These are phyloP conservation scores for Calonectria pteridis DNA, from an alignment of 2,329 filamentous ascomycete genomes.

Conservation along the genomic window DNA sequence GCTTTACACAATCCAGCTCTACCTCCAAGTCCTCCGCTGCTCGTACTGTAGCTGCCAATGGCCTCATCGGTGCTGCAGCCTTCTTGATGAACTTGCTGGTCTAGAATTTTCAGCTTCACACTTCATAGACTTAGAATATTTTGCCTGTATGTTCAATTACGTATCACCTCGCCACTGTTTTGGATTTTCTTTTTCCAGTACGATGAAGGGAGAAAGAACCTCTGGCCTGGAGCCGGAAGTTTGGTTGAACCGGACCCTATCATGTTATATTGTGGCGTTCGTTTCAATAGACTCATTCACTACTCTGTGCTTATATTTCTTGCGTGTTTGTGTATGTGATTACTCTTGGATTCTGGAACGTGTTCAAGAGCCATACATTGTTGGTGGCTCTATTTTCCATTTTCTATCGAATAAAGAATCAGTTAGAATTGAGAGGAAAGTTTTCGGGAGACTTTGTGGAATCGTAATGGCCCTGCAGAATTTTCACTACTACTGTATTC, in stretches of 20 bases:
- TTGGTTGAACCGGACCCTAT: not conserved
- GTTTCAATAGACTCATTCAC: conserved; percentile 13
- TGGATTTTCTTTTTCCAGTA: too few relatives aligned
- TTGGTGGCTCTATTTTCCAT: not conserved
- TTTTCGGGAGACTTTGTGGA: not conserved
- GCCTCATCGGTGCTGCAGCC: not conserved
- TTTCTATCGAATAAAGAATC: not conserved
- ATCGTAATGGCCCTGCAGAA: not conserved
- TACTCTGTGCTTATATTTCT: not conserved
- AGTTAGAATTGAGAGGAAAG: not conserved
- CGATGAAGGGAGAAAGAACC: not conserved
- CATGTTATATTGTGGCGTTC: not conserved
- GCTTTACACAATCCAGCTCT: not conserved
- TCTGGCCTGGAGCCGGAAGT: not conserved
- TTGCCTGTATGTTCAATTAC: not conserved
- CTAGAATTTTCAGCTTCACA: not conserved
- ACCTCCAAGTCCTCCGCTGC: not conserved
- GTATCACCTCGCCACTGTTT: too few relatives aligned
- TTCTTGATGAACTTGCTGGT: not conserved
- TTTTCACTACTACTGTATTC: not conserved
- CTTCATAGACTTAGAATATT: not conserved
- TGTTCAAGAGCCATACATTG: not conserved
- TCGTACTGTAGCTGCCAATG: not conserved
- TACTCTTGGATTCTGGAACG: not conserved
- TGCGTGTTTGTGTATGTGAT: not conserved